Evolutionary conservation across 176 grass and related monocot genomes (phyloP).

Genomic region (Themeda triandra): DNA sequence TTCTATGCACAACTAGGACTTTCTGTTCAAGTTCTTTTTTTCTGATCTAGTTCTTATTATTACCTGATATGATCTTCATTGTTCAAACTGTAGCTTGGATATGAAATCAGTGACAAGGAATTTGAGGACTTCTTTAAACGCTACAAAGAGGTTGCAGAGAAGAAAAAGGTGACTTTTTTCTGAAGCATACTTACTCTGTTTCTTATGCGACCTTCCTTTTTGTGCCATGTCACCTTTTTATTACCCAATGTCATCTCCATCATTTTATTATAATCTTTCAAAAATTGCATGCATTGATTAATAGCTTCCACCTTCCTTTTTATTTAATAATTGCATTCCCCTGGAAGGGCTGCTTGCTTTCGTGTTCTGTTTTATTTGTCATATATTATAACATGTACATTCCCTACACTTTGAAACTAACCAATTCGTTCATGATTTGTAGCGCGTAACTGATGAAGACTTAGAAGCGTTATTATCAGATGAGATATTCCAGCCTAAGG

Average conservation of each 20-base stretch:
- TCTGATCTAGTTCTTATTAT: neutral
- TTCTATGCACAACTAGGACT: neutral
- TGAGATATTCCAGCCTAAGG: slow-evolving; percentile 93
- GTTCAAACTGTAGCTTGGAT: slow-evolving; percentile 68
- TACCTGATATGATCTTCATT: slow-evolving; percentile 12
- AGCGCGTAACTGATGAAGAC: slow-evolving; percentile 92
- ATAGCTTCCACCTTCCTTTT: neutral
- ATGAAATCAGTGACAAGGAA: slow-evolving; percentile 85
- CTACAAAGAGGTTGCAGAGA: slow-evolving; percentile 98
- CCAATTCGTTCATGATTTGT: slow-evolving; percentile 12
- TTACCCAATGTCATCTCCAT: neutral
- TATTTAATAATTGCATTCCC: neutral
- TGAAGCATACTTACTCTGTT: neutral
- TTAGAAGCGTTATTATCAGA: slow-evolving; percentile 88
- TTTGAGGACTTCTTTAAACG: slow-evolving; percentile 95
- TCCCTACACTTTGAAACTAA: slow-evolving; percentile 1
- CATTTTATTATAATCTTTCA: neutral
- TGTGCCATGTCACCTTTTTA: neutral
- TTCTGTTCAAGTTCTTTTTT: neutral
- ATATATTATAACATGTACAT: neutral
- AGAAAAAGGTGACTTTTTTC: slow-evolving; percentile 73
- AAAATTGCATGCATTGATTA: neutral
- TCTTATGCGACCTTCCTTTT: neutral
- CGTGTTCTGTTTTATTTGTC: neutral
- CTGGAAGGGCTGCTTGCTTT: neutral